Percentiles rank a stretch among this genome's conserved stretches.
phyloP scores from a whole-genome alignment of 1,139 yeast genomes.

The Protomyces gravidus region DNA sequence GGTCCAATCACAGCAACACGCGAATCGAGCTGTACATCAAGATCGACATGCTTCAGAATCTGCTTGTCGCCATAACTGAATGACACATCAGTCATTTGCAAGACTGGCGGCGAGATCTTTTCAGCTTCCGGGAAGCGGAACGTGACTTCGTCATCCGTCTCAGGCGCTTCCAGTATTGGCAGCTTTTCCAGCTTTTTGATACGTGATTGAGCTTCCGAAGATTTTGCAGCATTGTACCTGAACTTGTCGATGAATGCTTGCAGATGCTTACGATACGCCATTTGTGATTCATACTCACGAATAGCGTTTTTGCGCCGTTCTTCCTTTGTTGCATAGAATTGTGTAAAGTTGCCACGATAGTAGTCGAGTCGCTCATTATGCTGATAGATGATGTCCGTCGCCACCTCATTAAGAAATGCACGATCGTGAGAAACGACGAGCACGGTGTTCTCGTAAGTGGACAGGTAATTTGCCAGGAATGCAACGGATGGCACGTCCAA shows the following conservation, averaged over 20 bases:
- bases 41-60: constrained; percentile 66
- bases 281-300: constrained; percentile 93
- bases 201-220: constrained; percentile 96
- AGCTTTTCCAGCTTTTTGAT: constrained; percentile 91
- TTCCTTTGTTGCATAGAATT: constrained; percentile 87
- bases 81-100: constrained; percentile 78
- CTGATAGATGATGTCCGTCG: constrained; percentile 95
- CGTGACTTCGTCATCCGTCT: constrained; percentile 77
- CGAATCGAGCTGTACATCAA: constrained; percentile 89
- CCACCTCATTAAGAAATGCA: constrained; percentile 93
- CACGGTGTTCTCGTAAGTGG: constrained; percentile 79
- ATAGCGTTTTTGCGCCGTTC: constrained; percentile 90
- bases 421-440: constrained; percentile 96
- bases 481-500: constrained; percentile 99
- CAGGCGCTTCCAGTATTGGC: constrained; percentile 90
- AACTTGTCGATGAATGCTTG: constrained; percentile 91
- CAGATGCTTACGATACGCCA: constrained; percentile 90
- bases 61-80: constrained; percentile 70
- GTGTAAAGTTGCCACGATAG: constrained; percentile 90
- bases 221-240: constrained; percentile 94
- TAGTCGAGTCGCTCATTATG: constrained; percentile 95
- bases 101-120: constrained; percentile 83
- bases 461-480: constrained; percentile 80
- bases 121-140: constrained; percentile 97
- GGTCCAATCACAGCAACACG: constrained; percentile 97